Evolutionary conservation across 345 rosid species (phyloP).

Genomic region (Eucalyptus sp.): DNA sequence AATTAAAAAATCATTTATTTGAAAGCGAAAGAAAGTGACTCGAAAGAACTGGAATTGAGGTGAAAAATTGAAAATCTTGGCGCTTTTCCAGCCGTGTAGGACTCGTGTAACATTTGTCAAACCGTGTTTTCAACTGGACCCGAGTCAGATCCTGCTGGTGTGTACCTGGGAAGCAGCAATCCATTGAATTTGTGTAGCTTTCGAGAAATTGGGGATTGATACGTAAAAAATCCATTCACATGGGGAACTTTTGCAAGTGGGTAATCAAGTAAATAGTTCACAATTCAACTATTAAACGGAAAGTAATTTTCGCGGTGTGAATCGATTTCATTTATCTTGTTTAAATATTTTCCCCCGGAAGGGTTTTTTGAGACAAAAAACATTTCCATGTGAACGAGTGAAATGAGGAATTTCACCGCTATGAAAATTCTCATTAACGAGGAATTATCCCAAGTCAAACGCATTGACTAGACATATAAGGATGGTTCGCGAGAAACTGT

Average conservation of each 20-base stretch:
- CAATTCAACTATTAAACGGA: neutral
- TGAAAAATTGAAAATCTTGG: neutral
- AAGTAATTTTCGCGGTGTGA: neutral
- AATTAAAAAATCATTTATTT: neutral
- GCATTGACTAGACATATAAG: neutral
- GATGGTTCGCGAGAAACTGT: neutral
- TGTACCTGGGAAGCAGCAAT: neutral
- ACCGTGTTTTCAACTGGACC: neutral
- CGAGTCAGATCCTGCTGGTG: neutral
- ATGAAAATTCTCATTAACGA: neutral
- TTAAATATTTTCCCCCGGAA: neutral
- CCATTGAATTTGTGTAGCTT: neutral
- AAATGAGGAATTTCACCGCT: neutral
- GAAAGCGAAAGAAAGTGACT: neutral
- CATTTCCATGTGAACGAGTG: neutral
- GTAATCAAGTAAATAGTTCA: neutral
- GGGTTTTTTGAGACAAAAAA: neutral
- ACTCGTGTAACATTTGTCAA: neutral
- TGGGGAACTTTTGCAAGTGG: neutral
- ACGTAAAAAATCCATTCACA: neutral
- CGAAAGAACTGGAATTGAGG: neutral
- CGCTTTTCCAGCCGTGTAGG: neutral
- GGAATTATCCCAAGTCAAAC: neutral
- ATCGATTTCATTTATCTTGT: neutral
- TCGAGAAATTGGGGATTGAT: neutral